Conservation (phyloP, 2,329 filamentous ascomycete species). For the Dothistroma pini region DNA sequence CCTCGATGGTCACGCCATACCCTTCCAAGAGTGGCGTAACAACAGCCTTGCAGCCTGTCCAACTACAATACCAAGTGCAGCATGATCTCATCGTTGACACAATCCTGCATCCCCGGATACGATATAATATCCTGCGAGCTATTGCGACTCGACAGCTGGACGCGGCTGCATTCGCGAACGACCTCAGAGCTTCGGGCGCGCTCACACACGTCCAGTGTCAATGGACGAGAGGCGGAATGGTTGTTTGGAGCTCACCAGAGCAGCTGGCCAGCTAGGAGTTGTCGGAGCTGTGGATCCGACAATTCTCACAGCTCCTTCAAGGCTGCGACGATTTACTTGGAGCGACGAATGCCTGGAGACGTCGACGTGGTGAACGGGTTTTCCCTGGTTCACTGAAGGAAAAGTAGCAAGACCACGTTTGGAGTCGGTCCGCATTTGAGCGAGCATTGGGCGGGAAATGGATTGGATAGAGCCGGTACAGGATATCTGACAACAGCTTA, state of each 20-base stretch:
- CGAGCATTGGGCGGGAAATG: background rate
- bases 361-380: constrained; percentile 30
- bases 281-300: constrained; percentile 38
- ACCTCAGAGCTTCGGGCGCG: constrained; percentile 28
- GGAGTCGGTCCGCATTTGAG: background rate
- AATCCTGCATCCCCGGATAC: constrained; percentile 29
- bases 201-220: constrained; percentile 23
- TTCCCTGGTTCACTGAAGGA: constrained; percentile 11
- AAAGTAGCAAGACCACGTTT: background rate
- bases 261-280: constrained; percentile 42
- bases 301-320: constrained; percentile 40
- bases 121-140: constrained; percentile 30
- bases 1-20: constrained; percentile 19
- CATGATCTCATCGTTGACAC: constrained; percentile 32
- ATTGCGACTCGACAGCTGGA: constrained; percentile 27
- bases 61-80: constrained; percentile 28
- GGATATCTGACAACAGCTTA: background rate
- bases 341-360: constrained; percentile 43
- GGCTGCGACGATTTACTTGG: constrained; percentile 40
- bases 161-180: constrained; percentile 21
- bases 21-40: constrained; percentile 12
- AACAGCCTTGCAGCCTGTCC: constrained; percentile 25
- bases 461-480: background rate
- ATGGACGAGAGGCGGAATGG: constrained; percentile 29
- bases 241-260: constrained; percentile 44